Percentiles rank a stretch among this genome's conserved stretches.
Evolutionary conservation across 768 basidiomycete species (phyloP).

Genomic region (Filobasidium wieringae): DNA sequence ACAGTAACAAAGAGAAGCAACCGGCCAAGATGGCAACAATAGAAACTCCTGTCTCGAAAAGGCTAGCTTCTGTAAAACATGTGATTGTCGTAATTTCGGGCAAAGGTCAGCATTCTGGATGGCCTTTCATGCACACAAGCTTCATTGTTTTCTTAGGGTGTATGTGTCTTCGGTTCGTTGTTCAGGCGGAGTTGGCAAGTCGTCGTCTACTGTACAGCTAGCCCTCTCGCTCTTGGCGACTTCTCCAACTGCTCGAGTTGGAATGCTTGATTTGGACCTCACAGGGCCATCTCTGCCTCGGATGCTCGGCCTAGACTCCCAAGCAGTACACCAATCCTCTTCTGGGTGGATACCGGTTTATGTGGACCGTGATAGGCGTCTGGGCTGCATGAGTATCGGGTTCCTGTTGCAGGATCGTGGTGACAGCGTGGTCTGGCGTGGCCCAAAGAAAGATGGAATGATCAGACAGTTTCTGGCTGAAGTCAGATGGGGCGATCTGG

Average conservation of each 20-base stretch:
- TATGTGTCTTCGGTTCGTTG: not conserved
- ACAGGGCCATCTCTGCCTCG: conserved; percentile 91
- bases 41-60: conserved; percentile 54
- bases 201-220: conserved; percentile 84
- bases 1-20: not conserved
- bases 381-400: conserved; percentile 94
- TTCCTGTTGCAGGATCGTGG: conserved; percentile 80
- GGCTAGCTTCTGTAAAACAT: conserved; percentile 62
- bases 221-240: conserved; percentile 67
- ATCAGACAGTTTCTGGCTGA: conserved; percentile 88
- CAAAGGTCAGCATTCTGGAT: conserved; percentile 47
- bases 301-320: conserved; percentile 74
- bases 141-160: not conserved
- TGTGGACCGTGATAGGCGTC: conserved; percentile 62
- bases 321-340: conserved; percentile 81
- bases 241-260: conserved; percentile 57
- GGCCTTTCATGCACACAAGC: not conserved
- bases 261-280: conserved; percentile 86
- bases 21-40: conserved; percentile 8
- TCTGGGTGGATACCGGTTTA: conserved; percentile 98
- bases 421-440: conserved; percentile 94
- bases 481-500: conserved; percentile 87
- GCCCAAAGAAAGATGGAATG: conserved; percentile 98
- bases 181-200: conserved; percentile 78
- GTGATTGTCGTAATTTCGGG: conserved; percentile 89